Evolutionary conservation across 2,329 filamentous ascomycete genomes (phyloP).

Genomic region (Aspergillus clavatus): DNA sequence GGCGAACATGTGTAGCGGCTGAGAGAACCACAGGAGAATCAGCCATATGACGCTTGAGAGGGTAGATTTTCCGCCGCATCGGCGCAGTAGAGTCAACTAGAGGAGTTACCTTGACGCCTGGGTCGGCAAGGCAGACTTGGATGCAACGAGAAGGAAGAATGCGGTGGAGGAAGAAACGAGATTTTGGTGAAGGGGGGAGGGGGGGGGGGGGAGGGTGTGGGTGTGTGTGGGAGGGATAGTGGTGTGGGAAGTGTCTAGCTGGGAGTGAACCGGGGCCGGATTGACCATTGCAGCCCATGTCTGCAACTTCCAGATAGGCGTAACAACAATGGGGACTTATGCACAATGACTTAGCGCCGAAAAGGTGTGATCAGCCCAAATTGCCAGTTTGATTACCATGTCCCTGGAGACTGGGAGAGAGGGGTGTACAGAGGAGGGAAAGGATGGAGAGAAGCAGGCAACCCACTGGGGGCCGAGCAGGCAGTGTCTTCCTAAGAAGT

Average conservation of each 20-base stretch:
- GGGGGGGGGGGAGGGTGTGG: too few relatives aligned
- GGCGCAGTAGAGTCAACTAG: conserved; percentile 22
- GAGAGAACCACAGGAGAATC: conserved; percentile 17
- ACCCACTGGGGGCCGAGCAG: not conserved
- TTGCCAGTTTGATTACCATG: conserved; percentile 13
- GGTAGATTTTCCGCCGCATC: conserved; percentile 23
- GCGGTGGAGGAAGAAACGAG: conserved; percentile 19
- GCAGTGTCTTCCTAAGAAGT: not conserved
- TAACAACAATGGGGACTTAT: conserved; percentile 18
- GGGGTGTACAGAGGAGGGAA: not conserved
- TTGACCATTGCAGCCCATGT: conserved; percentile 25
- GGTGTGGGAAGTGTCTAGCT: too few relatives aligned
- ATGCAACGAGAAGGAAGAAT: conserved; percentile 20
- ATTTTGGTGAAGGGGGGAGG: conserved; percentile 11
- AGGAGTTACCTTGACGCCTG: conserved; percentile 26
- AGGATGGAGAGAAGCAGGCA: not conserved
- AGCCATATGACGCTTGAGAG: conserved; percentile 24
- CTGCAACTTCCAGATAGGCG: conserved; percentile 24
- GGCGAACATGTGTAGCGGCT: conserved; percentile 27
- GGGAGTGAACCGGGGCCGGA: conserved; percentile 18
- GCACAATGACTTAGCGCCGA: conserved; percentile 30
- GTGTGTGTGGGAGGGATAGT: too few relatives aligned
- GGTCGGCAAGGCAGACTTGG: conserved; percentile 35
- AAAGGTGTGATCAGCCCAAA: conserved; percentile 22
- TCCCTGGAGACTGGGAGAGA: not conserved